phyloP scores from a whole-genome alignment of 495 filamentous ascomycete species.

The Podospora pseudopauciseta region DNA sequence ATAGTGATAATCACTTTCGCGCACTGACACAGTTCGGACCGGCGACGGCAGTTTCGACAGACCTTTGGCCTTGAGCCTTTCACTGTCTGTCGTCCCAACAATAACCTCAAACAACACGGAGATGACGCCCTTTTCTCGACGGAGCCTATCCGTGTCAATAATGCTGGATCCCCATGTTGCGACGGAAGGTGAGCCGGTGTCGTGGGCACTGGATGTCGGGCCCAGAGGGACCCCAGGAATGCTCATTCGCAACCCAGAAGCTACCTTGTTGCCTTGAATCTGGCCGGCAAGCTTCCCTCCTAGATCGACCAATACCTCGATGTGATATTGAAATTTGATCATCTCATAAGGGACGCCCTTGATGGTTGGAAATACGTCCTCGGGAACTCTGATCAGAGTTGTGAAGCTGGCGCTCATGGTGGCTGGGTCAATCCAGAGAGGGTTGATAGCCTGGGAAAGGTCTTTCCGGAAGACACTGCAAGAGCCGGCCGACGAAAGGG shows the following conservation, averaged over 20 bases:
- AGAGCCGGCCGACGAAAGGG: constrained; percentile 73
- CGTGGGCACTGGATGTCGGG: constrained; percentile 28
- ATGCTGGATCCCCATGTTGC: constrained; percentile 67
- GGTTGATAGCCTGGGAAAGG: constrained; percentile 78
- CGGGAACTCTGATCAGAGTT: constrained; percentile 78
- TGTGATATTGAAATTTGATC: constrained; percentile 89
- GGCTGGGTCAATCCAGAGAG: constrained; percentile 76
- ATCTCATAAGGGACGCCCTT: constrained; percentile 80
- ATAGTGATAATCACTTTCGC: constrained; percentile 15
- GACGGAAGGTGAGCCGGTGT: constrained; percentile 34
- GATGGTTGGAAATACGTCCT: constrained; percentile 91
- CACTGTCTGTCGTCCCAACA: constrained; percentile 82
- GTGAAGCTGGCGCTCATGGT: constrained; percentile 74
- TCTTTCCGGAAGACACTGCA: constrained; percentile 92
- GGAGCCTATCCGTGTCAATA: constrained; percentile 83
- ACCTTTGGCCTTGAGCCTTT: constrained; percentile 54
- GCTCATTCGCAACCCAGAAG: constrained; percentile 23
- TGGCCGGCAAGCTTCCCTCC: constrained; percentile 74
- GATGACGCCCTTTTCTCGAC: constrained; percentile 83
- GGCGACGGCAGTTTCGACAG: constrained; percentile 32
- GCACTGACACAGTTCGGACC: constrained; percentile 20
- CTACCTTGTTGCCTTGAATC: constrained; percentile 42
- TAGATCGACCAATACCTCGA: constrained; percentile 88
- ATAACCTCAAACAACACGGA: constrained; percentile 78
- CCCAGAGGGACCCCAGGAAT: constrained; percentile 17